These are phyloP conservation scores for Kurtzmaniella quercitrusa DNA, from an alignment of 1,139 yeast species.

Conservation along the genomic window DNA sequence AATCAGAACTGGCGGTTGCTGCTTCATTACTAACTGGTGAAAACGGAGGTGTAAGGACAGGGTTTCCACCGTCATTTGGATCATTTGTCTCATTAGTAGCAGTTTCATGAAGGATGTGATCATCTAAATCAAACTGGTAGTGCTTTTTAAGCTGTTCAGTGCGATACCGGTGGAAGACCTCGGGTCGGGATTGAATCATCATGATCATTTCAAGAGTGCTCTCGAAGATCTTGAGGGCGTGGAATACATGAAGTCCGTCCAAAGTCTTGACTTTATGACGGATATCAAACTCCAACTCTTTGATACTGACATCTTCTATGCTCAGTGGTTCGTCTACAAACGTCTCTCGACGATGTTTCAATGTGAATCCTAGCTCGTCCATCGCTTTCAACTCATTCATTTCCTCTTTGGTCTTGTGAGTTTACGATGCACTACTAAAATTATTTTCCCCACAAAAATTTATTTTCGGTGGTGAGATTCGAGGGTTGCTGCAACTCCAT, in stretches of 20 bases:
- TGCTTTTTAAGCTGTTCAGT: constrained; percentile 19
- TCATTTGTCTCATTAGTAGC: neutral
- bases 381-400: neutral
- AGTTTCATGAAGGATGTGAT: neutral
- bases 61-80: neutral
- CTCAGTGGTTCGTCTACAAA: constrained; percentile 40
- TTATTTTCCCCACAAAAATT: neutral
- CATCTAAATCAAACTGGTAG: constrained; percentile 18
- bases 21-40: neutral
- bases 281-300: constrained; percentile 34
- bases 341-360: constrained; percentile 37
- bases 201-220: constrained; percentile 32
- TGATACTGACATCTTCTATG: constrained; percentile 32
- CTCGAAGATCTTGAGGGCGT: constrained; percentile 32
- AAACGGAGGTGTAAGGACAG: neutral
- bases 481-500: too few relatives aligned
- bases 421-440: neutral
- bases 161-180: constrained; percentile 23
- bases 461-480: neutral
- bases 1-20: neutral
- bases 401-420: neutral
- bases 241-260: constrained; percentile 32
- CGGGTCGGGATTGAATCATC: constrained; percentile 23
- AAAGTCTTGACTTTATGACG: constrained; percentile 26
- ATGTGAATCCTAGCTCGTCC: constrained; percentile 26